These are phyloP conservation scores for Kazachstania kunashirensis DNA, from an alignment of 805 yeast species.

Conservation along the genomic window DNA sequence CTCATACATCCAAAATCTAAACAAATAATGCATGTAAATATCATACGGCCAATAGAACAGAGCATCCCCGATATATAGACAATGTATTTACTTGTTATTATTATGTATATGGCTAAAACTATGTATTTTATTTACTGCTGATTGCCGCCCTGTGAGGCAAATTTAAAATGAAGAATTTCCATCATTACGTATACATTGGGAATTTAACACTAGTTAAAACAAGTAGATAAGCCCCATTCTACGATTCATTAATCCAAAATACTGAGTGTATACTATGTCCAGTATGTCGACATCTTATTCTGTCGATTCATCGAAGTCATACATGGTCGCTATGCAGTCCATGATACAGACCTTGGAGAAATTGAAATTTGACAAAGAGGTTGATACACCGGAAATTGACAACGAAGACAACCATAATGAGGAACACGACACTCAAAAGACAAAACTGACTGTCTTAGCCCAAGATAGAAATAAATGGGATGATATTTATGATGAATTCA, in stretches of 20 bases:
- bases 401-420: slow-evolving; percentile 20
- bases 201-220: no score
- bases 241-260: no score
- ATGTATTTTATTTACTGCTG: no score
- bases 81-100: no score
- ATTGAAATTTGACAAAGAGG: slow-evolving; percentile 17
- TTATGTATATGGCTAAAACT: no score
- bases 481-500: slow-evolving; percentile 28
- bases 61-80: no score
- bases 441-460: slow-evolving; percentile 28
- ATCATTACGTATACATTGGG: no score
- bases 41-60: no score
- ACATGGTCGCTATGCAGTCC: slow-evolving; percentile 68
- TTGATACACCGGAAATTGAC: slow-evolving; percentile 24
- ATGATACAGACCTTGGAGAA: slow-evolving; percentile 43
- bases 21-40: neutral
- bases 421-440: slow-evolving; percentile 20
- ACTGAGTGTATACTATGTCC: no score
- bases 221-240: no score
- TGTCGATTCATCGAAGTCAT: slow-evolving; percentile 61
- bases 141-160: no score
- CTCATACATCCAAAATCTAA: neutral
- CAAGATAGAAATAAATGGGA: slow-evolving; percentile 34
- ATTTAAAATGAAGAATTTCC: no score
- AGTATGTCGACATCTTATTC: slow-evolving; percentile 45